phyloP scores from a whole-genome alignment of 2,329 filamentous ascomycete species.

The Aspergillus bombycis region DNA sequence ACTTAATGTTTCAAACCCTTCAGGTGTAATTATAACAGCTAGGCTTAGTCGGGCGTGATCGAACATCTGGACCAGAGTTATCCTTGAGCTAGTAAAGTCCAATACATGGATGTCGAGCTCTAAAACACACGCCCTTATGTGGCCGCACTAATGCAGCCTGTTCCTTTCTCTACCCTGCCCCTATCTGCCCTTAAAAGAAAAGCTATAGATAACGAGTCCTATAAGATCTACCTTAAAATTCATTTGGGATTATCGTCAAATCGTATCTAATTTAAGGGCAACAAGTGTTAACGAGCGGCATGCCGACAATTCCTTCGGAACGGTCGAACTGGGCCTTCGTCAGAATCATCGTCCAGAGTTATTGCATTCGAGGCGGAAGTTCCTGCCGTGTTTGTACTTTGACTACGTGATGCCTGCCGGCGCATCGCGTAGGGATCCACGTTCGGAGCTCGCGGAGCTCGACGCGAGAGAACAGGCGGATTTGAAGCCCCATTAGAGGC shows the following conservation, averaged over 20 bases:
- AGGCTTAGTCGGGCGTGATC: neutral
- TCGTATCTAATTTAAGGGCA: neutral
- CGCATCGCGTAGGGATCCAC: neutral
- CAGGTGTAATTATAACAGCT: neutral
- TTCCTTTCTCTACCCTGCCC: neutral
- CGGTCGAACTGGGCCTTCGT: constrained; percentile 31
- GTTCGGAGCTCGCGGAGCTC: neutral
- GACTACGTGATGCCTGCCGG: neutral
- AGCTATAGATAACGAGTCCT: neutral
- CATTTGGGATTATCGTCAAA: neutral
- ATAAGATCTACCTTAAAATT: neutral
- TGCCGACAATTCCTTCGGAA: constrained; percentile 20
- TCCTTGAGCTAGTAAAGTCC: neutral
- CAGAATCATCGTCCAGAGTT: constrained; percentile 32
- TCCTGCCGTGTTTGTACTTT: constrained; percentile 13
- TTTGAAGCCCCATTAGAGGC: constrained; percentile 15
- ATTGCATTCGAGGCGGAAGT: constrained; percentile 30
- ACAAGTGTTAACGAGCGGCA: constrained; percentile 3
- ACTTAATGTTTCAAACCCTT: neutral
- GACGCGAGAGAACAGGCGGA: constrained; percentile 10
- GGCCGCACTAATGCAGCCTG: neutral
- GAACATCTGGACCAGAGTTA: neutral
- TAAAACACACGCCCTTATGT: neutral
- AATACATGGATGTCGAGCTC: neutral
- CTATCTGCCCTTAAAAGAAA: neutral